A percentile compares a stretch with the other conserved stretches of the same genome.
Conservation (phyloP, 495 filamentous ascomycete species). For the Aspergillus indologenus region DNA sequence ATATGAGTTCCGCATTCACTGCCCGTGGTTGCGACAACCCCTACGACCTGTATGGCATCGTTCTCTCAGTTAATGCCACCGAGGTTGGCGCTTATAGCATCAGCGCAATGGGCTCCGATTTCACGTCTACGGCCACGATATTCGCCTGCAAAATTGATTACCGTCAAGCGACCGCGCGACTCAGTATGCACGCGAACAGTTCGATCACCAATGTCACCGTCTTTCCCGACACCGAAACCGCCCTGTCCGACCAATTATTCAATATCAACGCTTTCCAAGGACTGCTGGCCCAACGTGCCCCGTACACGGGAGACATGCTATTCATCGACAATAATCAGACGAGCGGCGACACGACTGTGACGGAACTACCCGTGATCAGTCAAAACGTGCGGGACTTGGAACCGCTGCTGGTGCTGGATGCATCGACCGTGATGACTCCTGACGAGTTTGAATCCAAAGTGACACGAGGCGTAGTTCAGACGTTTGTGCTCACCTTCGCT, state of each 20-base stretch:
- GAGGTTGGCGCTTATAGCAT: slow-evolving; percentile 3
- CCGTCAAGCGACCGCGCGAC: slow-evolving; percentile 28
- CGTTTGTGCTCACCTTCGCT: slow-evolving; percentile 35
- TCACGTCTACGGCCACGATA: slow-evolving; percentile 28
- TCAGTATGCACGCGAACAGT: slow-evolving; percentile 42
- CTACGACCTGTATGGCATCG: slow-evolving; percentile 39
- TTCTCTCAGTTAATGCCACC: slow-evolving; percentile 36
- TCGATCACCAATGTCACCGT: slow-evolving; percentile 33
- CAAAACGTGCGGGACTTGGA: slow-evolving; percentile 35
- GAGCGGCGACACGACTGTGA: slow-evolving; percentile 29
- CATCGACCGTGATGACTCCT: slow-evolving; percentile 31
- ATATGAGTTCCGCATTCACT: slow-evolving; percentile 24
- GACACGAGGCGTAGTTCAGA: slow-evolving; percentile 31
- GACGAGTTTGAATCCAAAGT: slow-evolving; percentile 33
- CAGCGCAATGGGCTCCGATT: slow-evolving; percentile 12
- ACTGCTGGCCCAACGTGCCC: slow-evolving; percentile 33
- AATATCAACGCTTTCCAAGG: slow-evolving; percentile 38
- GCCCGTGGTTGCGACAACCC: slow-evolving; percentile 30
- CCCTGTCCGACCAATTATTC: slow-evolving; percentile 26
- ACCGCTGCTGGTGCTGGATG: slow-evolving; percentile 33
- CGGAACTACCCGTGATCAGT: slow-evolving; percentile 38
- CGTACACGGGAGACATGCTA: slow-evolving; percentile 41
- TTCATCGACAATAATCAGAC: slow-evolving; percentile 34
- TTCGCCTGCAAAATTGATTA: slow-evolving; percentile 41
- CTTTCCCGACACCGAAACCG: slow-evolving; percentile 18